phyloP scores from a whole-genome alignment of 2,329 filamentous ascomycete genomes.

The Fusarium anthophilum region DNA sequence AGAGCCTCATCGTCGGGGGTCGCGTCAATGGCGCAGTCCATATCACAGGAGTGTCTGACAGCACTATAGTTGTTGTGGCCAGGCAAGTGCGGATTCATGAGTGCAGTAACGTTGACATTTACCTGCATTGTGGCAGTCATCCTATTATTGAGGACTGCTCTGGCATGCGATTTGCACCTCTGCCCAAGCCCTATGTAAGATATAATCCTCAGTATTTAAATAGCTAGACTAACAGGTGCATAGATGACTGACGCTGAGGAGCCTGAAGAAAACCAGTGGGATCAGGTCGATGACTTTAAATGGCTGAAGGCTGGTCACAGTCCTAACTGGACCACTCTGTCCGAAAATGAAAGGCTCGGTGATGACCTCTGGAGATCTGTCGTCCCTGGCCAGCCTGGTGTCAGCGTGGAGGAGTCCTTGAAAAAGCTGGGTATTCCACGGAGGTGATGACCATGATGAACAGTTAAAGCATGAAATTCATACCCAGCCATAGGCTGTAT shows the following conservation, averaged over 20 bases:
- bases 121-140: constrained; percentile 81
- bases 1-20: constrained; percentile 80
- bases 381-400: constrained; percentile 70
- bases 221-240: constrained; percentile 2
- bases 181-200: constrained; percentile 76
- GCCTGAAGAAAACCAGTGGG: constrained; percentile 74
- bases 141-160: constrained; percentile 94
- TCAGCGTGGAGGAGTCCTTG: constrained; percentile 73
- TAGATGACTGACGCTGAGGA: constrained; percentile 45
- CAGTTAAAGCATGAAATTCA: neutral
- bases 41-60: constrained; percentile 77
- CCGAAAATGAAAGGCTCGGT: constrained; percentile 65
- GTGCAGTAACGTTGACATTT: constrained; percentile 82
- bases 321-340: constrained; percentile 84
- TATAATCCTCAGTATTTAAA: neutral
- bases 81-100: constrained; percentile 95
- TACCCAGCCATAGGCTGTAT: neutral
- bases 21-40: constrained; percentile 83
- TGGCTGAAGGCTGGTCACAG: constrained; percentile 89
- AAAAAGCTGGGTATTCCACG: constrained; percentile 56
- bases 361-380: constrained; percentile 75
- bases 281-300: constrained; percentile 96
- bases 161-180: constrained; percentile 78
- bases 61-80: constrained; percentile 80
- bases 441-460: neutral